Percentiles rank a stretch among this genome's conserved stretches.
These are phyloP conservation scores for Ceratobasidium sp. DNA, from an alignment of 1,284 basidiomycete genomes.

Conservation along the genomic window DNA sequence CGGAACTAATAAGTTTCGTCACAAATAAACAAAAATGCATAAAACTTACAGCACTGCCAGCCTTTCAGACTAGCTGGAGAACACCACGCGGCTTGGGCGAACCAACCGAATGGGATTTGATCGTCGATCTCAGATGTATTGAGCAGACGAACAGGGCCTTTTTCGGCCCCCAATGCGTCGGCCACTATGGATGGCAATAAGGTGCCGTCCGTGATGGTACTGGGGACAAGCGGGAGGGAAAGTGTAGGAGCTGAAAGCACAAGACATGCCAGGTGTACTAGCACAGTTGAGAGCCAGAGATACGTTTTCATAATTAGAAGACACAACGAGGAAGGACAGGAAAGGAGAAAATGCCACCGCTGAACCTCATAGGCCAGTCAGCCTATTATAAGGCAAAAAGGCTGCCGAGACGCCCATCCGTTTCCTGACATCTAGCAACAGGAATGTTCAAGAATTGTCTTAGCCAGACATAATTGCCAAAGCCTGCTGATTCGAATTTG, in stretches of 20 bases:
- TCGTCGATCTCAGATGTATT: not conserved
- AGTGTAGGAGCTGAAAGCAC: not conserved
- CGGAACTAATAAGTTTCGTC: not conserved
- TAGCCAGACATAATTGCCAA: too few species aligned
- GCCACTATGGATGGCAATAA: not conserved
- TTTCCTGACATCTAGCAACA: too few species aligned
- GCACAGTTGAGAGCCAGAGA: not conserved
- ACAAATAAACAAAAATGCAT: not conserved
- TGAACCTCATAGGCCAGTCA: too few species aligned
- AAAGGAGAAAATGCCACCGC: too few species aligned
- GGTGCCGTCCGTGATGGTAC: too few species aligned
- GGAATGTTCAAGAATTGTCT: too few species aligned
- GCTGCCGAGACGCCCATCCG: too few species aligned
- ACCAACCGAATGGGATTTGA: slow-evolving; percentile 20
- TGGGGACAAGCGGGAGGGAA: not conserved
- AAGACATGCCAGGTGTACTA: not conserved
- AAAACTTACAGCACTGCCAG: slow-evolving; percentile 23
- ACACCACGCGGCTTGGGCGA: slow-evolving; percentile 21
- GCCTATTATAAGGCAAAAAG: too few species aligned
- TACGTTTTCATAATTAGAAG: not conserved
- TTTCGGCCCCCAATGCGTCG: not conserved
- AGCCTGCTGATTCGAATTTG: too few species aligned
- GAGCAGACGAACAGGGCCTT: not conserved
- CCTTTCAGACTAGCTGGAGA: slow-evolving; percentile 1
- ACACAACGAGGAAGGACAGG: not conserved